These are phyloP conservation scores for Paraconiothyrium brasiliense DNA, from an alignment of 2,329 filamentous ascomycete species.

Conservation along the genomic window DNA sequence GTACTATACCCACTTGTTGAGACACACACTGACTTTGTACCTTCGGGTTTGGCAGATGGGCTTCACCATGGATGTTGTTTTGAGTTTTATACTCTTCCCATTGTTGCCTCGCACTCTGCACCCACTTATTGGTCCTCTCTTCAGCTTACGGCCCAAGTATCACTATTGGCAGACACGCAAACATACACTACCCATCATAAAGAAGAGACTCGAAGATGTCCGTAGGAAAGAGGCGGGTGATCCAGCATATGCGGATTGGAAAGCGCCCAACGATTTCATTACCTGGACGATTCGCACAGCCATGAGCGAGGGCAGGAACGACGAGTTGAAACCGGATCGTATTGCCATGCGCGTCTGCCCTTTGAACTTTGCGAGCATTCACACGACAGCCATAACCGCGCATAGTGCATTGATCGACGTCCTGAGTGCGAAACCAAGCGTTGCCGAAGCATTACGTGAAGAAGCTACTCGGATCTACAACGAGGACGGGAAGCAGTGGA, in stretches of 20 bases:
- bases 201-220: conserved; percentile 60
- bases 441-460: conserved; percentile 49
- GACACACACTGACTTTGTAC: no score
- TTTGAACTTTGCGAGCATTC: conserved; percentile 67
- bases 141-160: conserved; percentile 58
- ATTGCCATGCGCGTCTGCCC: conserved; percentile 64
- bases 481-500: conserved; percentile 56
- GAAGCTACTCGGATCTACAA: conserved; percentile 52
- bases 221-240: conserved; percentile 54
- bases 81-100: conserved; percentile 50
- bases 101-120: conserved; percentile 60
- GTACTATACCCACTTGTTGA: no score
- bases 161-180: conserved; percentile 58
- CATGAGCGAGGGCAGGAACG: conserved; percentile 51
- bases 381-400: conserved; percentile 65
- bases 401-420: conserved; percentile 50
- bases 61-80: conserved; percentile 61
- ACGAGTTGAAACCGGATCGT: conserved; percentile 59
- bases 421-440: conserved; percentile 26
- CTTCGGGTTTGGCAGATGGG: conserved; percentile 32
- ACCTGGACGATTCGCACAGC: conserved; percentile 67
- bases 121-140: conserved; percentile 59
- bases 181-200: conserved; percentile 59
- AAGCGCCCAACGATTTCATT: conserved; percentile 65
- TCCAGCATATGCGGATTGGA: conserved; percentile 52